Base-by-base conservation (phyloP, 2,329 filamentous ascomycete genomes). In the Talaromyces sp. region DNA sequence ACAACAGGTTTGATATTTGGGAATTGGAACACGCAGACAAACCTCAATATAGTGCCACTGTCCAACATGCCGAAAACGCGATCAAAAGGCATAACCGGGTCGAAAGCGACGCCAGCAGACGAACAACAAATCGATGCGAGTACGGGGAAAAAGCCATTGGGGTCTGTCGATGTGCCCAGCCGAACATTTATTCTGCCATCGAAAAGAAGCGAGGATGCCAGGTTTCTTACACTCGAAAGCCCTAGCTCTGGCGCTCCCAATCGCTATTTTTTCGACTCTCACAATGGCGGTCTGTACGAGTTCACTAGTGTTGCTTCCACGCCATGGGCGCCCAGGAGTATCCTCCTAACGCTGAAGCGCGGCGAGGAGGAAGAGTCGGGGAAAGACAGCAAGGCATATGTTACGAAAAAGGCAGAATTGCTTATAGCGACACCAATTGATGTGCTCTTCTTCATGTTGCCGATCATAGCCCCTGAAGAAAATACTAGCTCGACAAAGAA, bases 401-500 rank as follows among this genome's bases (percentile, higher is more conserved):
- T 91, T 28, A 83, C 87, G 36, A 87, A 87, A 68, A 83, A 82
- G 51, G 87, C 91, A 36, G 87, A 92, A 63, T 78, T 98, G n/a
- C 89, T 90, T 69, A 77, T 98, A 63, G 91, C 94, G 8, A 96
- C 95, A 1, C 85, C 87, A 1, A 81, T 96, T 60, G 95, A 99
- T 73, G 84, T 91, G 5, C 72, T 97, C 3, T 98, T 98, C 77
- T 81, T 98, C 57, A 72, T 96, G 3, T 79, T 98, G 1, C 90
- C 94, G 0, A 84, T 87, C 4, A 82, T 98, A 1, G 77, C 80
- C 1, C 75, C 85, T 44, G 68, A 73, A 10, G 78, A 79, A 28
- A 78, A 59, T 77, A 78, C 62, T 78, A 80, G 69, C 55, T 34
- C 70, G 75, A 56, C 73, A 63, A 69, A 68, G 58, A 65, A 66